Evolutionary conservation across 495 filamentous ascomycete genomes (phyloP).

Genomic region (Xylaria bambusicola): DNA sequence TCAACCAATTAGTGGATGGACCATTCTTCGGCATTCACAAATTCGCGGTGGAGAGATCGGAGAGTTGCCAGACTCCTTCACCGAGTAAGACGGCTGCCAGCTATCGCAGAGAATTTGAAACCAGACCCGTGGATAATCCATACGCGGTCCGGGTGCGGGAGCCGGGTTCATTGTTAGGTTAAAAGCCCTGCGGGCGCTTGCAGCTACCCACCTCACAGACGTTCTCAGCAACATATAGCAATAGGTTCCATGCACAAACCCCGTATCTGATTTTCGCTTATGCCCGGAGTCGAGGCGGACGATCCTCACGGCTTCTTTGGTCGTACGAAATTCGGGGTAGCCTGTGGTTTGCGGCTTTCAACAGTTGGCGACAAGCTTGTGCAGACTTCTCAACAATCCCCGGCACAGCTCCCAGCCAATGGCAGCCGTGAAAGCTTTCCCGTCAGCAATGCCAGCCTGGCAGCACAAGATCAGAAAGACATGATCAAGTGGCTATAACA

Average conservation of each 20-base stretch:
- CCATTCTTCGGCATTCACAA: constrained; percentile 4
- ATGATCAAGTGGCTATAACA: neutral
- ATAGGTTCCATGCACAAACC: no score
- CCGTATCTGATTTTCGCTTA: neutral
- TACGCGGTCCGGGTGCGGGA: constrained; percentile 1
- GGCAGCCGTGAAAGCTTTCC: no score
- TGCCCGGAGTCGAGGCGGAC: neutral
- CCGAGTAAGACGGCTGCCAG: neutral
- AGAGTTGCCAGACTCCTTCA: neutral
- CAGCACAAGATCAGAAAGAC: no score
- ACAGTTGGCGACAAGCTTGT: no score
- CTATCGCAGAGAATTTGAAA: neutral
- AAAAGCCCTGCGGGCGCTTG: constrained; percentile 3
- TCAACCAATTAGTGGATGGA: neutral
- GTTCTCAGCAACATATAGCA: neutral
- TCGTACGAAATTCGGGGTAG: no score
- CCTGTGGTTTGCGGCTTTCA: no score
- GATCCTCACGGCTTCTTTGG: neutral
- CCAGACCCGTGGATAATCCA: constrained; percentile 12
- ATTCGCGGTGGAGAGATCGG: neutral
- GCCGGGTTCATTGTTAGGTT: constrained; percentile 5
- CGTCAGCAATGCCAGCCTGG: no score
- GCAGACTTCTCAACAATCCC: no score
- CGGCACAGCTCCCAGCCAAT: no score
- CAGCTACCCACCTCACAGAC: constrained; percentile 6